A percentile compares a stretch with the other conserved stretches of the same genome.
These are phyloP conservation scores for Waltiozyma sp. DNA, from an alignment of 1,139 yeast genomes.

Conservation along the genomic window DNA sequence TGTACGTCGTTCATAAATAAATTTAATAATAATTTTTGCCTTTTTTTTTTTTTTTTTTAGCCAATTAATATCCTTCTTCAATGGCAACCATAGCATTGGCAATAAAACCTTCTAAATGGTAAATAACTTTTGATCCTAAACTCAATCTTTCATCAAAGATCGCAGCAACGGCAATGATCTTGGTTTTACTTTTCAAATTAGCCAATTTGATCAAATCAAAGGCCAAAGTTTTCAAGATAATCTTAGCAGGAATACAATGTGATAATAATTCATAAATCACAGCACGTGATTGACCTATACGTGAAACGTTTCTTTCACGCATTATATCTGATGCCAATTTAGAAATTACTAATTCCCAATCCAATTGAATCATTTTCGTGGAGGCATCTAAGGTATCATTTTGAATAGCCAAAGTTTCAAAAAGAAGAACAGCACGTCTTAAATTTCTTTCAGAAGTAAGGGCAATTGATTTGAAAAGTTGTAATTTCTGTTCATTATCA, in stretches of 20 bases:
- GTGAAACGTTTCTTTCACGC: conserved; percentile 57
- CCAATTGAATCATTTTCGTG: conserved; percentile 49
- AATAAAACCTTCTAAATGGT: conserved; percentile 88
- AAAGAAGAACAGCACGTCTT: conserved; percentile 64
- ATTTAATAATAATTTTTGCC: no score
- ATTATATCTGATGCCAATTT: conserved; percentile 52
- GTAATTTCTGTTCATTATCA: neutral
- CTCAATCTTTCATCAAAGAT: conserved; percentile 79
- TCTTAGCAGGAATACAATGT: conserved; percentile 85
- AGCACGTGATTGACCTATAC: conserved; percentile 62
- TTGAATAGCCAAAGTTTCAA: conserved; percentile 80
- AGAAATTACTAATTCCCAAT: conserved; percentile 76
- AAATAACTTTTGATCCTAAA: conserved; percentile 79
- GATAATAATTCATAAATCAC: conserved; percentile 75
- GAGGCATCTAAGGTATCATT: conserved; percentile 36
- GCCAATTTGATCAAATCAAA: conserved; percentile 41
- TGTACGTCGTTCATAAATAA: no score
- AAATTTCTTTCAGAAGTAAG: conserved; percentile 54
- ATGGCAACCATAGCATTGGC: conserved; percentile 62
- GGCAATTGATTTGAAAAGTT: conserved; percentile 23
- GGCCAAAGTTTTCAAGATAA: conserved; percentile 59
- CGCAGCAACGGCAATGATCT: conserved; percentile 60
- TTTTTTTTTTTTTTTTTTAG: conserved; percentile 1
- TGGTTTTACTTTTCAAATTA: conserved; percentile 29
- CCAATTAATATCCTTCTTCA: conserved; percentile 6